Conservation (phyloP, 495 filamentous ascomycete species). For the Neurospora discreta region DNA sequence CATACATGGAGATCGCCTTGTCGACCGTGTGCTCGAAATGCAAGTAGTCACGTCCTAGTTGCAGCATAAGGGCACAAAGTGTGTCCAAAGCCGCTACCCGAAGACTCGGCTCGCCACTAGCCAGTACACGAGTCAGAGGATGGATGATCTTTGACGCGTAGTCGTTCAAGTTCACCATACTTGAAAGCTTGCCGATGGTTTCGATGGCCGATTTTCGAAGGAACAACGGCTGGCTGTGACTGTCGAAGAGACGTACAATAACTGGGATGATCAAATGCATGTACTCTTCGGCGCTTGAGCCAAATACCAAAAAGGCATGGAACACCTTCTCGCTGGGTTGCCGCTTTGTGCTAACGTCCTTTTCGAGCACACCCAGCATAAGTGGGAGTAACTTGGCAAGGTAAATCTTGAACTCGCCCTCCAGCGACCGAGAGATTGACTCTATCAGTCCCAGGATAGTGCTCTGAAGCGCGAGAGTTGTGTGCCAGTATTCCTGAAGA, state of each 20-base stretch:
- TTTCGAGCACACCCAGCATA: constrained; percentile 89
- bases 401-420: constrained; percentile 95
- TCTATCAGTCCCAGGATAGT: constrained; percentile 89
- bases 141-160: constrained; percentile 93
- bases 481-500: constrained; percentile 77
- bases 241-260: constrained; percentile 88
- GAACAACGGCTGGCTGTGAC: constrained; percentile 59
- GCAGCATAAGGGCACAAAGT: constrained; percentile 87
- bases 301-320: constrained; percentile 91
- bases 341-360: constrained; percentile 59
- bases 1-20: constrained; percentile 57
- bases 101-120: constrained; percentile 55
- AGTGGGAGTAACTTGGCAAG: constrained; percentile 77
- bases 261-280: constrained; percentile 98
- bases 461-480: constrained; percentile 61
- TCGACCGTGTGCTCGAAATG: constrained; percentile 88
- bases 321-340: constrained; percentile 80
- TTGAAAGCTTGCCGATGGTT: constrained; percentile 84
- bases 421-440: constrained; percentile 81
- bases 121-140: constrained; percentile 69
- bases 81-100: constrained; percentile 87
- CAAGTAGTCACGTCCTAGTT: constrained; percentile 87
- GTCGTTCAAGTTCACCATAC: constrained; percentile 95
- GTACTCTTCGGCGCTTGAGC: constrained; percentile 92
- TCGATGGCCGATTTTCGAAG: constrained; percentile 86